Base-by-base conservation (phyloP, 148 eudicot species). In the Camellia lanceoleosa region DNA sequence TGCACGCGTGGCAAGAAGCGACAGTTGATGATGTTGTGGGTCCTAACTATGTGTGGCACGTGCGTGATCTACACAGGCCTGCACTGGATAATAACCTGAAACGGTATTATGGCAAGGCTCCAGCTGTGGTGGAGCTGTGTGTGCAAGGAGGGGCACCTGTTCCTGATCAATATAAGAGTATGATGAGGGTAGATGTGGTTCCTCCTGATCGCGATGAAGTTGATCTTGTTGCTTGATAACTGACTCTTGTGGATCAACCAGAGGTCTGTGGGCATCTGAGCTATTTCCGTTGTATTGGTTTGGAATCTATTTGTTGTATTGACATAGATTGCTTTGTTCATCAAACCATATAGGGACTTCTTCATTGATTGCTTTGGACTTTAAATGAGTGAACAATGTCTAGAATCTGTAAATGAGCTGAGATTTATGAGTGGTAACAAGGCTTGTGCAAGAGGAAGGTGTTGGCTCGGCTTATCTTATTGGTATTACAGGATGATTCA, bases 1-100 rank as follows among this genome's bases (percentile, higher is more conserved):
- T 90, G 87, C 93, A 90, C 30, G 90, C 93, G 1, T 90, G 91
- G 91, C 93, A 90, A 81, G 91, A 88, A 77, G 93, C 93, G n/a
- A 89, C 85, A 3, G 73, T 86, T 41, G 86, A 88, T 80, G 93
- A 89, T 87, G 74, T 89, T 58, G 88, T 89, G 74, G 91, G 91
- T 47, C 93, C 91, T 47, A 90, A 90, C 78, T 89, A 90, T 64
- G 93, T 90, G 4, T 90, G 93, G 93, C 91, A 90, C 82, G 88
- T 87, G 64, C 79, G 78, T 23, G 89, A 90, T 76, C 79, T 81
- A 2, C 56, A n/a, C 43, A 87, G 85, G 64, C 80, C 82, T 49
- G 89, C 87, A n/a, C 80, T 90, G 81, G 72, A 67, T 75, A 87
- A 90, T 73, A 81, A 82, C 64, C 74, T 90, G 67, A 89, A 86